Evolutionary conservation across 441 rosid species (phyloP).

Genomic region (Pelargonium myrrhifolium): DNA sequence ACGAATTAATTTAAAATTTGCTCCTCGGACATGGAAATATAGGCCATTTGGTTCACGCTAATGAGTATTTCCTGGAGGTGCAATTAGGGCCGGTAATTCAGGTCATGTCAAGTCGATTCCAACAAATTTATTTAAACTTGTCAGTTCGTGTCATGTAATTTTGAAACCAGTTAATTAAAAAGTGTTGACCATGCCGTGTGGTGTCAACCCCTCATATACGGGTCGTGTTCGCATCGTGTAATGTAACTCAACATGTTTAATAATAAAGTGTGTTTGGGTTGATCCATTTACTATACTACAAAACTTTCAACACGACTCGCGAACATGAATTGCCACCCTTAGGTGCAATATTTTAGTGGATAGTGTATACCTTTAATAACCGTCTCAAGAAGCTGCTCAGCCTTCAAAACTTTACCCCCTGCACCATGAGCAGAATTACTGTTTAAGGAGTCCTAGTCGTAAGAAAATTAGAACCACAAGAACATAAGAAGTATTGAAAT

Average conservation of each 20-base stretch:
- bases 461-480: conserved; percentile 8
- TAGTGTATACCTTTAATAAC: conserved; percentile 56
- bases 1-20: background rate
- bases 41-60: background rate
- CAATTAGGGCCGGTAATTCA: background rate
- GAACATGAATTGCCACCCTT: too few relatives aligned
- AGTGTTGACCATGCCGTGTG: too few relatives aligned
- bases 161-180: too few relatives aligned
- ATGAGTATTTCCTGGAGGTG: background rate
- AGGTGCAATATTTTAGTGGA: conserved; percentile 9
- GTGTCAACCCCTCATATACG: too few relatives aligned
- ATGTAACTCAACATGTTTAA: too few relatives aligned
- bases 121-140: too few relatives aligned
- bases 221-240: too few relatives aligned
- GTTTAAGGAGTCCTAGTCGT: conserved; percentile 11
- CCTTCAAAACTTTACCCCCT: conserved; percentile 71
- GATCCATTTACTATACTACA: background rate
- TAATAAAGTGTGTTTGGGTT: too few relatives aligned
- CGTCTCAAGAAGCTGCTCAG: conserved; percentile 67
- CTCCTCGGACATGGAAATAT: background rate
- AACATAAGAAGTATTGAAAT: background rate
- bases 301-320: too few relatives aligned
- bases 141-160: too few relatives aligned
- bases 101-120: too few relatives aligned
- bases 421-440: conserved; percentile 23